Conservation (phyloP, 192 early-diverging fungal species). For the Linnemannia elongata region DNA sequence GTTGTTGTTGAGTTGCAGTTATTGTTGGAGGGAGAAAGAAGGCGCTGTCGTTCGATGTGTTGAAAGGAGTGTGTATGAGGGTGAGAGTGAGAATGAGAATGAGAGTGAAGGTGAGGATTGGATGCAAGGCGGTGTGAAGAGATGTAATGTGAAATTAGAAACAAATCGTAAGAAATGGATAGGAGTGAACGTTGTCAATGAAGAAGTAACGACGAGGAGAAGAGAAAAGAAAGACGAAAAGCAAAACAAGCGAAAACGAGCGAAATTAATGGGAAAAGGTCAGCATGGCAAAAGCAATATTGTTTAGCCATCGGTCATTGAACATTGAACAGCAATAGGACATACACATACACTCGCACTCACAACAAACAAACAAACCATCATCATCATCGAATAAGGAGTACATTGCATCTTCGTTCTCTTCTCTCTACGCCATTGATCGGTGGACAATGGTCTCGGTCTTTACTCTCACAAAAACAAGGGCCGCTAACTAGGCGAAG, state of each 20-base stretch:
- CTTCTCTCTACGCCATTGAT: background rate
- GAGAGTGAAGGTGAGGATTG: background rate
- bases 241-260: background rate
- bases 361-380: no score
- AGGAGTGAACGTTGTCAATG: no score
- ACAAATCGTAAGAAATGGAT: no score
- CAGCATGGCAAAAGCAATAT: background rate
- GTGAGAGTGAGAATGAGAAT: background rate
- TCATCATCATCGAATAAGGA: no score
- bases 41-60: no score
- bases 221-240: background rate
- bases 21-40: background rate
- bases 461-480: background rate
- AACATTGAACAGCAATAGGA: background rate
- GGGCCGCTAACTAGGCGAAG: slow-evolving; percentile 9
- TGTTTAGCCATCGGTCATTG: background rate
- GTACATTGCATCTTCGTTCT: no score
- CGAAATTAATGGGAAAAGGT: background rate
- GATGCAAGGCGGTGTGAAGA: background rate
- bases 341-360: background rate
- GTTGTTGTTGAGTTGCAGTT: background rate
- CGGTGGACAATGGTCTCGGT: background rate
- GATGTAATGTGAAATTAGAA: background rate
- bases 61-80: background rate
- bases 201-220: background rate